Conservation (phyloP, 1,139 yeast genomes). For the Yamadazyma buinensis region DNA sequence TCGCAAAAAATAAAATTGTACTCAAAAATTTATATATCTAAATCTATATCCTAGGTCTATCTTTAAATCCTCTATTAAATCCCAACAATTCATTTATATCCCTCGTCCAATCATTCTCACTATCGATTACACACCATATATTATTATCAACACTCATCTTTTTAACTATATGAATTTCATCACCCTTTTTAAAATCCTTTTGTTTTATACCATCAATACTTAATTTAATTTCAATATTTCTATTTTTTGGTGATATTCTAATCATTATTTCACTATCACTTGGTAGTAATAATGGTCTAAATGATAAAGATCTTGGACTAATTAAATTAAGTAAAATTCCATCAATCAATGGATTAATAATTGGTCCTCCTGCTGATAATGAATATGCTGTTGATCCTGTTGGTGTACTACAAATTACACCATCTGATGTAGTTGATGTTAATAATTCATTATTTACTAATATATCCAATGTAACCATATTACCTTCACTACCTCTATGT, state of each 20-base stretch:
- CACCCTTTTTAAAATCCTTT: conserved; percentile 66
- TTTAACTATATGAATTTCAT: conserved; percentile 60
- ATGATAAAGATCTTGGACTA: conserved; percentile 83
- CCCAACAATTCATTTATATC: conserved; percentile 87
- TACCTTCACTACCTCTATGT: conserved; percentile 88
- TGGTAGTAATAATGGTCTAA: conserved; percentile 82
- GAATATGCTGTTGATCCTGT: conserved; percentile 95
- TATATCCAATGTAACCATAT: conserved; percentile 76
- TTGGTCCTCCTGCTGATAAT: conserved; percentile 88
- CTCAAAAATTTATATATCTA: neutral
- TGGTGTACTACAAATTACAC: conserved; percentile 80
- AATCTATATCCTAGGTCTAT: conserved; percentile 2
- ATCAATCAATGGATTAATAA: conserved; percentile 84
- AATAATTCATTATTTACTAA: conserved; percentile 76
- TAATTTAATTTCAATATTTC: conserved; percentile 47
- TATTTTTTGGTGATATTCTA: conserved; percentile 50
- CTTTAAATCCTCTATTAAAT: conserved; percentile 74
- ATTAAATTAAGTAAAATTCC: conserved; percentile 84
- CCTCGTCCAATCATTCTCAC: conserved; percentile 85
- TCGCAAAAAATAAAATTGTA: too few species aligned
- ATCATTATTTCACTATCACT: conserved; percentile 66
- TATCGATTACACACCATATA: conserved; percentile 84
- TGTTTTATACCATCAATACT: conserved; percentile 82
- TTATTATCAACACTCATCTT: conserved; percentile 40
- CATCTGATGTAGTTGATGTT: conserved; percentile 91